Conservation (phyloP, 495 filamentous ascomycete genomes). For the Astrothelium macrocarpum region DNA sequence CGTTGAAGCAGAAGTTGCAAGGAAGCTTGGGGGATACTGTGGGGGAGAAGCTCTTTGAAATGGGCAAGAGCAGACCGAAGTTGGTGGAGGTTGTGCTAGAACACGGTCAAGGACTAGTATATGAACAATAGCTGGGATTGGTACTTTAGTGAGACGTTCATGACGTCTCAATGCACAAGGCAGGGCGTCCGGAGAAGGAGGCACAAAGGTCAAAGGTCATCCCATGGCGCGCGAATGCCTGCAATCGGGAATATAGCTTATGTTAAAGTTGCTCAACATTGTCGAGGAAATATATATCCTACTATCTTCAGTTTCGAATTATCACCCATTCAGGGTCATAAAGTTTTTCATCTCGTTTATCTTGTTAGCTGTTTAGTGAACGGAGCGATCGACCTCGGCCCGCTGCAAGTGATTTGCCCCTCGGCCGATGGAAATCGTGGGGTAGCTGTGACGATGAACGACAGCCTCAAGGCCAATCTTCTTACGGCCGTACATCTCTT, state of each 20-base stretch:
- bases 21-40: constrained; percentile 29
- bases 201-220: background rate
- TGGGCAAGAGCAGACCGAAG: constrained; percentile 17
- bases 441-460: background rate
- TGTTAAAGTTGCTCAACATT: background rate
- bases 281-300: background rate
- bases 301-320: background rate
- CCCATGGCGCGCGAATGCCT: background rate
- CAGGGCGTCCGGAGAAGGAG: background rate
- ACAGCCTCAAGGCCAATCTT: background rate
- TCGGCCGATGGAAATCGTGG: constrained; percentile 1
- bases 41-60: constrained; percentile 23
- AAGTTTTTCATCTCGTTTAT: background rate
- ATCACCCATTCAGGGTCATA: background rate
- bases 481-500: background rate
- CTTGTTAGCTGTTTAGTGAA: constrained; percentile 1
- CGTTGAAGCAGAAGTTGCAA: constrained; percentile 20
- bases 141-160: no score
- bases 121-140: background rate
- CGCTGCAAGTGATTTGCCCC: background rate
- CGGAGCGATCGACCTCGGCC: background rate
- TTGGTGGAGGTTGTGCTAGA: constrained; percentile 27
- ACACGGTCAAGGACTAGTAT: background rate
- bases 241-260: background rate
- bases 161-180: background rate